Evolutionary conservation across 2,329 filamentous ascomycete genomes (phyloP).

Genomic region (Aspergillus transmontanensis): DNA sequence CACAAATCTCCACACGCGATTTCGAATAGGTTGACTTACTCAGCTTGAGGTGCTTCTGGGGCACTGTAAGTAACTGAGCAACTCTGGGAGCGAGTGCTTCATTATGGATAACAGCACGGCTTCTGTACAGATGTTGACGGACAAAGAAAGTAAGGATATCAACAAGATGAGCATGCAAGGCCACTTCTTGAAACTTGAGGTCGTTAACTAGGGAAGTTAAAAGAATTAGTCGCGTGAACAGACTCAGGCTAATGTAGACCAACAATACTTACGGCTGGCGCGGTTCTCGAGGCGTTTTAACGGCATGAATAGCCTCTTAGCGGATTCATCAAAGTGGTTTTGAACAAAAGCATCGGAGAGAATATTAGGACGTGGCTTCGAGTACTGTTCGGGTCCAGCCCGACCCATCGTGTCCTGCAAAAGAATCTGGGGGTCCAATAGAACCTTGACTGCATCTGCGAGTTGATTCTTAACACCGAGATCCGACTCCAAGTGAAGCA

Average conservation of each 20-base stretch:
- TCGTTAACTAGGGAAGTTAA: slow-evolving; percentile 57
- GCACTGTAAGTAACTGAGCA: slow-evolving; percentile 76
- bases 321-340: slow-evolving; percentile 86
- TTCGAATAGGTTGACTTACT: slow-evolving; percentile 56
- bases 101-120: slow-evolving; percentile 82
- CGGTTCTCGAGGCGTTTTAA: slow-evolving; percentile 76
- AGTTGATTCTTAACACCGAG: slow-evolving; percentile 94
- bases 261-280: slow-evolving; percentile 49
- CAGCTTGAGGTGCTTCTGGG: slow-evolving; percentile 90
- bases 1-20: too few species aligned
- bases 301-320: slow-evolving; percentile 81
- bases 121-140: slow-evolving; percentile 81
- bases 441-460: slow-evolving; percentile 90
- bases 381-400: slow-evolving; percentile 68
- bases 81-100: slow-evolving; percentile 78
- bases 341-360: slow-evolving; percentile 85
- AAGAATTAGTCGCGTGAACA: slow-evolving; percentile 9
- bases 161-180: slow-evolving; percentile 87
- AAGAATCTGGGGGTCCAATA: slow-evolving; percentile 73
- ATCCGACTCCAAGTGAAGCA: slow-evolving; percentile 88
- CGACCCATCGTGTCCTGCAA: slow-evolving; percentile 61
- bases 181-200: slow-evolving; percentile 79
- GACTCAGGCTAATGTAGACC: neutral
- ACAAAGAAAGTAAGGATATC: slow-evolving; percentile 95
- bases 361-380: slow-evolving; percentile 66